phyloP scores from a whole-genome alignment of 108 stramenopile genomes.

The Cyclotella sp. region DNA sequence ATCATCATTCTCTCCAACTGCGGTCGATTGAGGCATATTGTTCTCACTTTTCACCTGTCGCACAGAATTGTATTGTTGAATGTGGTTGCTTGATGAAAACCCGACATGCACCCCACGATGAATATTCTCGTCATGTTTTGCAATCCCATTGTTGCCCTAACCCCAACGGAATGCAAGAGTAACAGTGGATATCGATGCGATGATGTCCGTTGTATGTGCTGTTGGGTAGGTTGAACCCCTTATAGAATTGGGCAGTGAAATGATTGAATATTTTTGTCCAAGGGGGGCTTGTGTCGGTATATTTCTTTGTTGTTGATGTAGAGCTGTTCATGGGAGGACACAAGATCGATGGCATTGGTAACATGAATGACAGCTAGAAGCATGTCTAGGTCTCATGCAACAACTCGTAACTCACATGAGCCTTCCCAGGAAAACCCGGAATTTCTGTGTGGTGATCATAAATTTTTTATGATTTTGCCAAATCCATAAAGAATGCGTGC shows the following conservation, averaged over 20 bases:
- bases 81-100: conserved; percentile 6
- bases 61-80: neutral
- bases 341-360: neutral
- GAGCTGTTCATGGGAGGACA: neutral
- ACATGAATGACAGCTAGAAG: too few species aligned
- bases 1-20: conserved; percentile 45
- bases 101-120: neutral
- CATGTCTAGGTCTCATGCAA: too few species aligned
- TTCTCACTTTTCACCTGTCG: conserved; percentile 16
- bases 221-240: conserved; percentile 43
- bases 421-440: too few species aligned
- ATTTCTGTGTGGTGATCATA: too few species aligned
- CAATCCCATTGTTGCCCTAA: conserved; percentile 11
- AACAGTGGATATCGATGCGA: conserved; percentile 49
- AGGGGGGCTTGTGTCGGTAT: conserved; percentile 30
- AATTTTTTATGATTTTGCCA: too few species aligned
- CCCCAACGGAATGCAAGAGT: conserved; percentile 46
- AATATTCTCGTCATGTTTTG: neutral
- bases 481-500: too few species aligned
- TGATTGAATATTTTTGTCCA: conserved; percentile 39
- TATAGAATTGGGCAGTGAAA: conserved; percentile 39
- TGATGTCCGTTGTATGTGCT: conserved; percentile 33
- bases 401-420: too few species aligned
- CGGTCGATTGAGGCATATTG: conserved; percentile 13
- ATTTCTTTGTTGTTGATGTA: conserved; percentile 44